phyloP scores from a whole-genome alignment of 805 yeast genomes.

The Isabelozyma gotoi region DNA sequence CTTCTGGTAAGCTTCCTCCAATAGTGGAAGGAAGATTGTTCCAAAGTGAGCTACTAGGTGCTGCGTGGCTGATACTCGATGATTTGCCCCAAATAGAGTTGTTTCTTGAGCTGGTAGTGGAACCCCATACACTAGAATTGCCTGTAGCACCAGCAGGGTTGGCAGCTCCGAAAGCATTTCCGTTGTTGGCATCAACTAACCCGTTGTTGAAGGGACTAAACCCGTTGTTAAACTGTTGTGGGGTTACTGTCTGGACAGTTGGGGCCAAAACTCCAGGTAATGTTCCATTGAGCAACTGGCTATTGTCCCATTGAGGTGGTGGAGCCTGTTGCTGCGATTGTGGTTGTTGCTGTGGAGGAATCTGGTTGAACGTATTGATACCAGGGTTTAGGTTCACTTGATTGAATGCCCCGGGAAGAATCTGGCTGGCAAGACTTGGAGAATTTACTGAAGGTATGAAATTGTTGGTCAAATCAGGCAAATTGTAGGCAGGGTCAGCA shows the following conservation, averaged over 20 bases:
- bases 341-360: background rate
- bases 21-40: background rate
- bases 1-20: background rate
- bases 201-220: constrained; percentile 18
- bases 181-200: constrained; percentile 3
- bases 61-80: no score
- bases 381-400: background rate
- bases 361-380: background rate
- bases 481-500: background rate
- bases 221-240: background rate
- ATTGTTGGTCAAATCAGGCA: background rate
- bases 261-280: background rate
- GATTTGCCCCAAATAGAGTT: constrained; percentile 32
- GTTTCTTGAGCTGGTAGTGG: constrained; percentile 15
- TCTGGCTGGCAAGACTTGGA: background rate
- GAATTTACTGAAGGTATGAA: background rate
- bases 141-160: constrained; percentile 5
- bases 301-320: background rate
- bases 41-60: background rate
- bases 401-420: no score
- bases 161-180: constrained; percentile 8
- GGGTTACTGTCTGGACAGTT: no score
- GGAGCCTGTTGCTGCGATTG: background rate
- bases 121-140: constrained; percentile 7
- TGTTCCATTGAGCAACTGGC: background rate